Conservation (phyloP, 2,329 filamentous ascomycete species). For the Fusarium goolgardi region DNA sequence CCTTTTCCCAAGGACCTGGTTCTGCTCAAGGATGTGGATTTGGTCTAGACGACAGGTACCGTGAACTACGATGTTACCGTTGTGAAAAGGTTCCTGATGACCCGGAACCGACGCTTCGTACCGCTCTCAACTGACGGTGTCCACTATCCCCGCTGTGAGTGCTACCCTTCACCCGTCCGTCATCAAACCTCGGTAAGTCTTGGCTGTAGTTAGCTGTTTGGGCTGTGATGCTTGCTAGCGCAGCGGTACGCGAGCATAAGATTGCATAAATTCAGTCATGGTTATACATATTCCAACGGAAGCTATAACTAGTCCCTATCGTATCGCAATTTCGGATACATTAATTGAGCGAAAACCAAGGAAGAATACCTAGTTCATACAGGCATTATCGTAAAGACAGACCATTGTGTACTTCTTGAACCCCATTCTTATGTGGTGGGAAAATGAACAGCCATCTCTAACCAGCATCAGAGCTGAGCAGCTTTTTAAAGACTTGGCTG, state of each 20-base stretch:
- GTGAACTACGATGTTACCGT: neutral
- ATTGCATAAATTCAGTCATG: neutral
- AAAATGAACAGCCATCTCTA: neutral
- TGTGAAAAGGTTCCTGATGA: neutral
- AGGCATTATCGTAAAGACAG: neutral
- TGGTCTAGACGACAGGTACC: neutral
- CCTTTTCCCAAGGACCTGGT: slow-evolving; percentile 5
- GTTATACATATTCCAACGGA: neutral
- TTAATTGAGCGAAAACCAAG: neutral
- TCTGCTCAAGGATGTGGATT: neutral
- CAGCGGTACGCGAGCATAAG: neutral
- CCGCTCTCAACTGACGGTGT: neutral
- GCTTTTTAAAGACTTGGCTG: neutral
- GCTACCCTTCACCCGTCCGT: neutral
- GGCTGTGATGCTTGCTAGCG: neutral
- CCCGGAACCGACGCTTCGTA: slow-evolving; percentile 1
- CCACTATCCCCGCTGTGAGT: slow-evolving; percentile 3
- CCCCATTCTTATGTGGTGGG: neutral
- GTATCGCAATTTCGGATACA: neutral
- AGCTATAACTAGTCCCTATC: neutral
- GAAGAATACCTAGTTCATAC: neutral
- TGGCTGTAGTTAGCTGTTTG: neutral
- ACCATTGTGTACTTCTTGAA: neutral
- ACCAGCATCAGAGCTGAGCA: neutral
- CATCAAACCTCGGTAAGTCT: neutral